These are phyloP conservation scores for Monosporascus sp. DNA, from an alignment of 2,329 filamentous ascomycete species.

Conservation along the genomic window DNA sequence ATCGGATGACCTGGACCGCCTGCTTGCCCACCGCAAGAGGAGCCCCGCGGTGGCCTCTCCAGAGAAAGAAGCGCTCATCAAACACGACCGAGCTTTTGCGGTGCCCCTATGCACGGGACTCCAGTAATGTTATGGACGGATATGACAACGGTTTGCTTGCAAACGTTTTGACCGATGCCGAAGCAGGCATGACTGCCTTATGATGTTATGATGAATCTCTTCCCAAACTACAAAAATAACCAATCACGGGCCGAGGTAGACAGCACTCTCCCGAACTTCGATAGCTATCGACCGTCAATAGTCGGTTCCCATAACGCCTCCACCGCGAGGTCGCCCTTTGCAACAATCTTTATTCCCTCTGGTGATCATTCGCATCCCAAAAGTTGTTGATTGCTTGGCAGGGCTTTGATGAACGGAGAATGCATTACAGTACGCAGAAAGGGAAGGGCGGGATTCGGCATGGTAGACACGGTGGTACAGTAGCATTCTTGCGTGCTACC, in stretches of 20 bases:
- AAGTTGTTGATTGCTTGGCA: neutral
- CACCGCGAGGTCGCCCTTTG: neutral
- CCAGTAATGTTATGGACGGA: slow-evolving; percentile 6
- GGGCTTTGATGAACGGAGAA: too few relatives aligned
- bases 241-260: neutral
- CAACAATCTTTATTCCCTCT: neutral
- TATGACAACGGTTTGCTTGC: slow-evolving; percentile 9
- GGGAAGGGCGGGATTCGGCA: neutral
- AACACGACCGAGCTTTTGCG: slow-evolving; percentile 12
- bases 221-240: neutral
- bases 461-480: too few relatives aligned
- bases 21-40: slow-evolving; percentile 14
- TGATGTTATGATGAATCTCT: neutral
- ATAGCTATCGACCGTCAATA: too few relatives aligned
- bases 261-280: slow-evolving; percentile 2
- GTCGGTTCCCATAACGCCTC: too few relatives aligned
- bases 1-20: slow-evolving; percentile 23
- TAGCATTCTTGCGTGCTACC: too few relatives aligned
- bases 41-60: slow-evolving; percentile 6
- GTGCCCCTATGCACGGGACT: slow-evolving; percentile 15
- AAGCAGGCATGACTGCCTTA: slow-evolving; percentile 1
- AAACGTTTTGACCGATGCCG: slow-evolving; percentile 6
- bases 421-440: neutral
- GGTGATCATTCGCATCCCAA: neutral
- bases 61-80: slow-evolving; percentile 17